Evolutionary conservation across 1,284 basidiomycete genomes (phyloP), one percentile per base, ranked within the genome.

Genomic region (Tetrapyrgos nigripes): DNA sequence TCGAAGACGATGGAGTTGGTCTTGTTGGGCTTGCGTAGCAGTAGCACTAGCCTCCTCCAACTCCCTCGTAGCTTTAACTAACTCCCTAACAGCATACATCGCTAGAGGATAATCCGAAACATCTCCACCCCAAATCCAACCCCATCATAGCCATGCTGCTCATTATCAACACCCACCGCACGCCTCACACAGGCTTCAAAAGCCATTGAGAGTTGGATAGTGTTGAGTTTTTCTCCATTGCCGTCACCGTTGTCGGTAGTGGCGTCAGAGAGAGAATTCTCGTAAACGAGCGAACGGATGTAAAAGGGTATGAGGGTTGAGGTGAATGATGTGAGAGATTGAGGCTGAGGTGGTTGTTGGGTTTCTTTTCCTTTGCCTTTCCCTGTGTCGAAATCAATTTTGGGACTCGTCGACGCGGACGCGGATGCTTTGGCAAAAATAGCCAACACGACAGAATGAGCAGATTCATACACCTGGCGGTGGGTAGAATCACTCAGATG

Each of bases 391-490:
- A n/a, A 33, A 23, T 43, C 19, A 28, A n/a, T 2, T 44, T 44
- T 1, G 46, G 31, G 21, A 27, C 2, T 27, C 11, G 13, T 10
- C 24, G 21, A 19, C n/a, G 17, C 46, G 17, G 50, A 23, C n/a
- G 10, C 74, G 59, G 82, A 79, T 0, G 84, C 83, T 62, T 83
- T 80, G 17, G 86, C 82, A 65, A 92, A 86, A 23, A 91, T 78
- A 2, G 89, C 79, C 5, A 92, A 74, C 51, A 92, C 76, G 28
- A 90, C 88, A 3, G 90, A 92, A 69, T 92, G 91, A 4, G 89
- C 83, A 0, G 88, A 88, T 69, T 92, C 90, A 60, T 84, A 92
- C 19, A 83, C 85, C 61, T 91, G 88, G 31, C 89, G 84, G 59
- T 89, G 76, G 14, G 24, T 27, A 61, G 46, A 57, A 45, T 49